A percentile compares a stretch with the other conserved stretches of the same genome.
Evolutionary conservation across 106 monocot species (phyloP).

Genomic region (Vanilla planifolia): DNA sequence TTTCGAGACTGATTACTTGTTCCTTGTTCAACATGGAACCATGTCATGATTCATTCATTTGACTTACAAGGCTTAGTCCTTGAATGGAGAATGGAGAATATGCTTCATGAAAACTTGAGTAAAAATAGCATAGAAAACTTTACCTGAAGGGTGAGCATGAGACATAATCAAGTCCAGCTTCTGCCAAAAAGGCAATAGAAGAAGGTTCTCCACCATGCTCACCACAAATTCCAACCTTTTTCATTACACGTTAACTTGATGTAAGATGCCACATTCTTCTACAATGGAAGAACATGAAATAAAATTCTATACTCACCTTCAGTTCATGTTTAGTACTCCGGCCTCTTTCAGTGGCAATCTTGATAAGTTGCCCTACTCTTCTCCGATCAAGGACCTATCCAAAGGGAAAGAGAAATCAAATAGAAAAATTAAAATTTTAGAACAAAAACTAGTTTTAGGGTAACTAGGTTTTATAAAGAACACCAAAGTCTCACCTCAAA

Average conservation of each 20-base stretch:
- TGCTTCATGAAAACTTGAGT: too few species aligned
- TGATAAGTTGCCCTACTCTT: conserved; percentile 78
- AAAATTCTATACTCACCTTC: conserved; percentile 31
- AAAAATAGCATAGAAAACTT: not conserved
- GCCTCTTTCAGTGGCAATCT: conserved; percentile 78
- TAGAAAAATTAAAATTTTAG: not conserved
- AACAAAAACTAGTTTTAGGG: too few species aligned
- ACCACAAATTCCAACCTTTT: conserved; percentile 86
- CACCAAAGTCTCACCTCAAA: conserved; percentile 76
- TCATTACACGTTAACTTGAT: not conserved
- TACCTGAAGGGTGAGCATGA: conserved; percentile 95
- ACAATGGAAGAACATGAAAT: not conserved
- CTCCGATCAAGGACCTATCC: conserved; percentile 78
- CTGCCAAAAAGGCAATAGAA: conserved; percentile 85
- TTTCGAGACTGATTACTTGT: too few species aligned
- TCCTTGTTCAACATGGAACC: too few species aligned
- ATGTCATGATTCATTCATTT: too few species aligned
- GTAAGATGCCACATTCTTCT: not conserved
- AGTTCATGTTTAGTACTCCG: conserved; percentile 57
- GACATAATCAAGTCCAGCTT: conserved; percentile 84
- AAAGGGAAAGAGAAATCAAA: too few species aligned
- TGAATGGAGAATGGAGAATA: too few species aligned
- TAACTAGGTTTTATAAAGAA: too few species aligned
- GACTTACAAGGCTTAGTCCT: too few species aligned
- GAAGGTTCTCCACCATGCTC: conserved; percentile 94